phyloP scores from a whole-genome alignment of 192 early-diverging fungal genomes.

The Glomus cerebriforme region DNA sequence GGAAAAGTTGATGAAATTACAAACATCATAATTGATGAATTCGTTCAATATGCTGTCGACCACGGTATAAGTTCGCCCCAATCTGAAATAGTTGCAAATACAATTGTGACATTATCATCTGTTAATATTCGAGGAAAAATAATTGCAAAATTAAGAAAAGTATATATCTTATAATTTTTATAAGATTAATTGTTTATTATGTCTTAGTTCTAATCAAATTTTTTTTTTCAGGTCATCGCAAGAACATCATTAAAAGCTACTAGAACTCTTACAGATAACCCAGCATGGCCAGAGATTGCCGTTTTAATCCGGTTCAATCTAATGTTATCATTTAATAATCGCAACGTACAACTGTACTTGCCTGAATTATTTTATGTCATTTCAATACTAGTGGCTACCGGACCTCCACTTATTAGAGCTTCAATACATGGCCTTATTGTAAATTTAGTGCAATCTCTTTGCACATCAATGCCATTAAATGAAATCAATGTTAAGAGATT shows the following conservation, averaged over 20 bases:
- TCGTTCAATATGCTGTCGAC: slow-evolving; percentile 80
- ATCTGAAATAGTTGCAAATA: slow-evolving; percentile 85
- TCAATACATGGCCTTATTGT: slow-evolving; percentile 95
- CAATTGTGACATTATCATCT: slow-evolving; percentile 79
- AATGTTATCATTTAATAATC: slow-evolving; percentile 89
- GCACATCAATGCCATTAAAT: slow-evolving; percentile 60
- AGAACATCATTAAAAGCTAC: slow-evolving; percentile 76
- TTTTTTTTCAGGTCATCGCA: slow-evolving; percentile 56
- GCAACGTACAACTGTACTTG: slow-evolving; percentile 71
- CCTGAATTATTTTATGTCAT: slow-evolving; percentile 89
- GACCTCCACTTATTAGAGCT: slow-evolving; percentile 79
- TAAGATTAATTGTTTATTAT: neutral
- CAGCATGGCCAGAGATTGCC: slow-evolving; percentile 91
- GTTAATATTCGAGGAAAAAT: slow-evolving; percentile 82
- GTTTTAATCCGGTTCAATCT: slow-evolving; percentile 85
- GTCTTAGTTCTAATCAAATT: neutral
- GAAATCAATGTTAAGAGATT: slow-evolving; percentile 60
- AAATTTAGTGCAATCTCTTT: slow-evolving; percentile 86
- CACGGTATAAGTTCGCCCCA: slow-evolving; percentile 76
- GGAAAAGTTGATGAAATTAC: slow-evolving; percentile 81
- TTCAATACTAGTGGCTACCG: slow-evolving; percentile 81
- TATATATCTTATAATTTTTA: slow-evolving; percentile 15
- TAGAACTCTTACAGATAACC: slow-evolving; percentile 74
- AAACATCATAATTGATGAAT: slow-evolving; percentile 76
- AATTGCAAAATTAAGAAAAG: slow-evolving; percentile 77